A percentile compares a stretch with the other conserved stretches of the same genome.
These are phyloP conservation scores for Colletotrichum scovillei DNA, from an alignment of 2,329 filamentous ascomycete species.

Conservation along the genomic window DNA sequence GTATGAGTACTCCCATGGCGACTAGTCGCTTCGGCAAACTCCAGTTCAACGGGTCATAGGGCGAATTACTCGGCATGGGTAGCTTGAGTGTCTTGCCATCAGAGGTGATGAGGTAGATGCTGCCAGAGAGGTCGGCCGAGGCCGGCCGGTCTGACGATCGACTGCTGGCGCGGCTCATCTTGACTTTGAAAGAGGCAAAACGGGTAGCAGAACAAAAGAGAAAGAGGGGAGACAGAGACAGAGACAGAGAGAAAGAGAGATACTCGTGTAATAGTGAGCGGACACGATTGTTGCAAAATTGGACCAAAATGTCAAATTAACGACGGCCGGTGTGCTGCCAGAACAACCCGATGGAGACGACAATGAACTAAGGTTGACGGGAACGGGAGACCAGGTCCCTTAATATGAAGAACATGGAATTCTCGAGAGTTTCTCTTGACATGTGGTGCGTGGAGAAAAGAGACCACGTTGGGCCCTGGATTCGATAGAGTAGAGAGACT, in stretches of 20 bases:
- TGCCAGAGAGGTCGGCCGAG: constrained; percentile 38
- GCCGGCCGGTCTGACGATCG: constrained; percentile 2
- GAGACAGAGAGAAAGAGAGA: background rate
- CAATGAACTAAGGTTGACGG: too few species aligned
- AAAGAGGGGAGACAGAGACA: background rate
- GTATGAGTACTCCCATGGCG: constrained; percentile 35
- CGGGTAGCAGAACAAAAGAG: background rate
- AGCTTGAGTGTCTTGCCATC: constrained; percentile 44
- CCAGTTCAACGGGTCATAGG: constrained; percentile 45
- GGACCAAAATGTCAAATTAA: background rate
- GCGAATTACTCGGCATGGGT: constrained; percentile 46
- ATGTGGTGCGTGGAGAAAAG: background rate
- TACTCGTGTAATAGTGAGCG: background rate
- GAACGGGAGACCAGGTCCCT: background rate
- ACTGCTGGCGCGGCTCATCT: constrained; percentile 1
- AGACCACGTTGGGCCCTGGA: background rate
- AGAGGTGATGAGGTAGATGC: constrained; percentile 46
- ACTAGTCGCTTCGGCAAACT: constrained; percentile 35
- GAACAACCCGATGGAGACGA: constrained; percentile 15
- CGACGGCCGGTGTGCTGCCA: constrained; percentile 24
- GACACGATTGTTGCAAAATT: background rate
- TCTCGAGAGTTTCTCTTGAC: constrained; percentile 12
- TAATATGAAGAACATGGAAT: background rate
- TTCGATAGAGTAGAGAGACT: background rate
- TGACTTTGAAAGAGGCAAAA: background rate